Percentiles rank a stretch among this genome's conserved stretches.
phyloP scores from a whole-genome alignment of 208 protist genomes.

The Leishmania turanica region DNA sequence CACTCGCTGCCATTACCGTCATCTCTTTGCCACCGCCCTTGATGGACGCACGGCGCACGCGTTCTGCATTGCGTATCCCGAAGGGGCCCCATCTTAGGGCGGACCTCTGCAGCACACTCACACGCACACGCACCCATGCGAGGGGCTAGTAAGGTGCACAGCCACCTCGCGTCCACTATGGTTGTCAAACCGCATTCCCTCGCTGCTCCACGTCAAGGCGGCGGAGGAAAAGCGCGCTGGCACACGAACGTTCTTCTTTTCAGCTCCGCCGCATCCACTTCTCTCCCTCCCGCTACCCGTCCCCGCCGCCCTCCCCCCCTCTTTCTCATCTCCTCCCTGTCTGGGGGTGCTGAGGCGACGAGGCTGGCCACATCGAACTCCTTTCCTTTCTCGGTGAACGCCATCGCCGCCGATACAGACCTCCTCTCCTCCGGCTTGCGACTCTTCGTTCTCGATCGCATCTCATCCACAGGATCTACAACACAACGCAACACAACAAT shows the following conservation, averaged over 20 bases:
- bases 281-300: neutral
- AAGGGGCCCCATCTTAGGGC: neutral
- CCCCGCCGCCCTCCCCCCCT: neutral
- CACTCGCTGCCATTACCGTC: neutral
- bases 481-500: neutral
- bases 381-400: neutral
- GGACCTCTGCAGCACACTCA: neutral
- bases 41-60: too few species aligned
- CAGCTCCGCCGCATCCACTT: neutral
- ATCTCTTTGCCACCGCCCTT: neutral
- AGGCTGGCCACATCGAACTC: neutral
- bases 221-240: neutral
- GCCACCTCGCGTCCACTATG: neutral
- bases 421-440: neutral
- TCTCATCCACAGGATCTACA: neutral
- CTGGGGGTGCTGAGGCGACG: neutral
- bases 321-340: neutral
- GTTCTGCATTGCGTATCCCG: neutral
- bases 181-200: neutral
- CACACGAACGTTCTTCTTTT: neutral
- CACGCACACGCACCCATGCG: neutral
- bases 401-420: neutral
- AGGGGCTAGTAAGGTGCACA: neutral
- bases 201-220: neutral
- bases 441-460: neutral